Conservation (phyloP, 495 filamentous ascomycete genomes). For the Penicillium salamii region DNA sequence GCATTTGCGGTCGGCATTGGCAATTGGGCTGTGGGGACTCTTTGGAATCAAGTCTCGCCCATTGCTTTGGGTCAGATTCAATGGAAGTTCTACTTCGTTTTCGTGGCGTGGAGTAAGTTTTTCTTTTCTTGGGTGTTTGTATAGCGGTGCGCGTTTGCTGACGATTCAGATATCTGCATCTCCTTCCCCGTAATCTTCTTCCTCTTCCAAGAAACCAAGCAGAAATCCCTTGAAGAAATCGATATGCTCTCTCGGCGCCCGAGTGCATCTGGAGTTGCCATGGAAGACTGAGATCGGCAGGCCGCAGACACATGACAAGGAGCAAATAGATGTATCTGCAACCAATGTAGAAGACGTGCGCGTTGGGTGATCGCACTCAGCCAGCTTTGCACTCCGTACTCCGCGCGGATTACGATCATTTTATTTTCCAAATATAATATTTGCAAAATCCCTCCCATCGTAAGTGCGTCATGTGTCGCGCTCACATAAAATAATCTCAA, state of each 20-base stretch:
- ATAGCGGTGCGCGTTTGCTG: slow-evolving; percentile 5
- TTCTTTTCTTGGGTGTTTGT: background rate
- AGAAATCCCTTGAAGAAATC: slow-evolving; percentile 54
- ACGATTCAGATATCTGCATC: slow-evolving; percentile 31
- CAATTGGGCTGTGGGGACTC: slow-evolving; percentile 49
- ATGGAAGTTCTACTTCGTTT: slow-evolving; percentile 50
- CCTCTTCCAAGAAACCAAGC: slow-evolving; percentile 55
- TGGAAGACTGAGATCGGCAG: no score
- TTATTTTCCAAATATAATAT: no score
- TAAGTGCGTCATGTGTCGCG: no score
- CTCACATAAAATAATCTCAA: no score
- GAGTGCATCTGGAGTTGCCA: slow-evolving; percentile 33
- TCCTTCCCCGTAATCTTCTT: slow-evolving; percentile 45
- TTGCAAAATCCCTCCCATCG: no score
- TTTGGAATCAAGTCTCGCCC: slow-evolving; percentile 51
- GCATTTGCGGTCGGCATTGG: slow-evolving; percentile 46
- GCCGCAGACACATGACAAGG: no score
- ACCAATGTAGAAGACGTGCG: no score
- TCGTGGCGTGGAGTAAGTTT: slow-evolving; percentile 38
- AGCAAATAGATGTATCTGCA: no score
- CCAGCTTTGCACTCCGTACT: no score
- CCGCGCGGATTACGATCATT: no score
- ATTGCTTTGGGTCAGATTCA: slow-evolving; percentile 40
- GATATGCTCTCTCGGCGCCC: slow-evolving; percentile 53
- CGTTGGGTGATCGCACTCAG: no score